Conservation (phyloP, 169 alveolate species). For the Amoebophrya sp. region DNA sequence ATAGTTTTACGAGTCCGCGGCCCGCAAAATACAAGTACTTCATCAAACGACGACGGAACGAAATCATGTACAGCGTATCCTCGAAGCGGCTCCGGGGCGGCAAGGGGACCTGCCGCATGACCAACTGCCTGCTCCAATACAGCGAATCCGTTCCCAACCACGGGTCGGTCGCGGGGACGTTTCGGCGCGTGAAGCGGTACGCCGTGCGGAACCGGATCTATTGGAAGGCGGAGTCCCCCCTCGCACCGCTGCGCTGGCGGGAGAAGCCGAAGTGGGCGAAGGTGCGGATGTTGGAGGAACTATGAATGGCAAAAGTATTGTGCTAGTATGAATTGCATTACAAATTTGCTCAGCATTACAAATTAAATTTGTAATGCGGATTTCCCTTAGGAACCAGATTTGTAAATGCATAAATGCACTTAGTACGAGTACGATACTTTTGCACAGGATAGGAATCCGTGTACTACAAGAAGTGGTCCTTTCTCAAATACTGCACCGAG, state of each 20-base stretch:
- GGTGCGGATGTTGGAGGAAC: not conserved
- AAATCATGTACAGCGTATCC: too few species aligned
- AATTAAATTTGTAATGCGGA: too few species aligned
- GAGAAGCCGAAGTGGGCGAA: conserved; percentile 17
- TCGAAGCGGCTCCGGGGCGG: conserved; percentile 14
- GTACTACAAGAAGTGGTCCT: not conserved
- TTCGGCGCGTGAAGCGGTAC: not conserved
- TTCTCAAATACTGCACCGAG: not conserved
- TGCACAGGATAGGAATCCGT: too few species aligned
- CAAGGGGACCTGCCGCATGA: not conserved
- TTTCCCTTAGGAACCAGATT: too few species aligned
- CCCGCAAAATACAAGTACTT: too few species aligned
- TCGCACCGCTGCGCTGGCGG: not conserved
- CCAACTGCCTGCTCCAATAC: not conserved
- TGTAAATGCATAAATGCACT: too few species aligned
- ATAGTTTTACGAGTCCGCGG: too few species aligned
- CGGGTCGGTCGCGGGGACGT: not conserved
- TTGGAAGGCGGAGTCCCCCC: not conserved
- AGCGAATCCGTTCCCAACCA: not conserved
- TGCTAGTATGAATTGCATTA: not conserved
- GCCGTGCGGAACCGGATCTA: not conserved
- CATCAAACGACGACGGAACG: too few species aligned
- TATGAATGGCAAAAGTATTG: not conserved
- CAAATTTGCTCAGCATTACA: too few species aligned
- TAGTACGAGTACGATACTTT: too few species aligned